phyloP scores from a whole-genome alignment of 176 grass and related monocot genomes.

The Saccharum spontaneum region DNA sequence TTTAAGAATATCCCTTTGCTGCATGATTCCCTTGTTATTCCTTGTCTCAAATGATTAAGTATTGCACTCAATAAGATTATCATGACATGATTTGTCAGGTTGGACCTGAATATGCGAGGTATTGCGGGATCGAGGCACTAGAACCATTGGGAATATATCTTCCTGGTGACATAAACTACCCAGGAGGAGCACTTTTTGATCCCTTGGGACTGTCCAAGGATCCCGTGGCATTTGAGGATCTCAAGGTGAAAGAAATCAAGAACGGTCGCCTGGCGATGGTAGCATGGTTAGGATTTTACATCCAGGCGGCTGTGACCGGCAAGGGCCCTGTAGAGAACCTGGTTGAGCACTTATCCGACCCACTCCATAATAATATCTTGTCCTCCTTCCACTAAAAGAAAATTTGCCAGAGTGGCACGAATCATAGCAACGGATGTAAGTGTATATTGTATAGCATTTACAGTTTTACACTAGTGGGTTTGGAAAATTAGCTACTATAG shows the following conservation, averaged over 20 bases:
- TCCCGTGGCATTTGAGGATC: constrained; percentile 71
- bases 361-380: constrained; percentile 65
- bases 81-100: constrained; percentile 47
- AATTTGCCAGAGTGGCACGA: not conserved
- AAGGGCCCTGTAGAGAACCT: constrained; percentile 91
- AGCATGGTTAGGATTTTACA: constrained; percentile 84
- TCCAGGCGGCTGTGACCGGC: constrained; percentile 76
- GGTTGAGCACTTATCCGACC: constrained; percentile 71
- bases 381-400: constrained; percentile 34
- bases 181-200: constrained; percentile 76
- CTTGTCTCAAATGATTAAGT: constrained; percentile 7
- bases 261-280: constrained; percentile 91
- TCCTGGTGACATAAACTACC: constrained; percentile 93
- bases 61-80: not conserved
- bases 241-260: constrained; percentile 99
- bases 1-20: not conserved
- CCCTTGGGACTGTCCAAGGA: constrained; percentile 81
- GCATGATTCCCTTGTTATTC: constrained; percentile 17
- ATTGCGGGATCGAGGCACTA: constrained; percentile 85
- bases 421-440: not conserved
- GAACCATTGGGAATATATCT: constrained; percentile 91
- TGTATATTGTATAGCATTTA: not conserved
- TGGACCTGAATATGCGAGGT: constrained; percentile 91
- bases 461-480: not conserved
- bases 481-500: not conserved